These are phyloP conservation scores for Cercospora sp. DNA, from an alignment of 2,329 filamentous ascomycete genomes.

Conservation along the genomic window DNA sequence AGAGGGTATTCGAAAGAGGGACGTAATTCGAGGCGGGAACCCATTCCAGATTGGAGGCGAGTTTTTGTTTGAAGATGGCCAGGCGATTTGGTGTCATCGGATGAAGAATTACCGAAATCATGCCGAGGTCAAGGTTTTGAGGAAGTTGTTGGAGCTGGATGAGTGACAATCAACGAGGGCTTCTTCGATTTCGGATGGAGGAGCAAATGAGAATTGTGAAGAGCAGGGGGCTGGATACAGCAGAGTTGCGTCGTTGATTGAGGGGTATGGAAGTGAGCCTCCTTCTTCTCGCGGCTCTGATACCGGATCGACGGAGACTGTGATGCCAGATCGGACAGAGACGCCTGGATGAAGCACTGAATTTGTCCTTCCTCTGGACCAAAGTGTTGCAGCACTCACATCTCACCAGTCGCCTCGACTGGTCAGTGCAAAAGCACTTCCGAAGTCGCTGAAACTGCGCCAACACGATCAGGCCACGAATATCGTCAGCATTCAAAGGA, in stretches of 20 bases:
- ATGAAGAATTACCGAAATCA: constrained; percentile 44
- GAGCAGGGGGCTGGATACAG: neutral
- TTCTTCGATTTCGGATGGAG: neutral
- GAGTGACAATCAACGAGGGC: constrained; percentile 18
- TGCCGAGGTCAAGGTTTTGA: constrained; percentile 39
- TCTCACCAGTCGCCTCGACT: no score
- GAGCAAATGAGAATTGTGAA: neutral
- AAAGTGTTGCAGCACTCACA: no score
- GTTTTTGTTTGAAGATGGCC: constrained; percentile 44
- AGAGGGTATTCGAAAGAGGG: constrained; percentile 36
- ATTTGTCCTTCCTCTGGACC: no score
- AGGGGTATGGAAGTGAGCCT: neutral
- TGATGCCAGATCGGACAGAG: neutral
- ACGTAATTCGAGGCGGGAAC: constrained; percentile 40
- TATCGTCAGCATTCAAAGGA: no score
- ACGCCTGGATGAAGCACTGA: neutral
- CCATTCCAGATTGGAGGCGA: constrained; percentile 45
- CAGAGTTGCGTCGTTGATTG: neutral
- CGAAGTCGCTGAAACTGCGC: no score
- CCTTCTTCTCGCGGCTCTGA: neutral
- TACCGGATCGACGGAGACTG: neutral
- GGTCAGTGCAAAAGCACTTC: no score
- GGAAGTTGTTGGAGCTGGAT: constrained; percentile 42
- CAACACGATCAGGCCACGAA: no score
- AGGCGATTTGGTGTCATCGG: constrained; percentile 45